A percentile compares a stretch with the other conserved stretches of the same genome.
phyloP scores from a whole-genome alignment of 441 rosid genomes.

The Kokia cookei region DNA sequence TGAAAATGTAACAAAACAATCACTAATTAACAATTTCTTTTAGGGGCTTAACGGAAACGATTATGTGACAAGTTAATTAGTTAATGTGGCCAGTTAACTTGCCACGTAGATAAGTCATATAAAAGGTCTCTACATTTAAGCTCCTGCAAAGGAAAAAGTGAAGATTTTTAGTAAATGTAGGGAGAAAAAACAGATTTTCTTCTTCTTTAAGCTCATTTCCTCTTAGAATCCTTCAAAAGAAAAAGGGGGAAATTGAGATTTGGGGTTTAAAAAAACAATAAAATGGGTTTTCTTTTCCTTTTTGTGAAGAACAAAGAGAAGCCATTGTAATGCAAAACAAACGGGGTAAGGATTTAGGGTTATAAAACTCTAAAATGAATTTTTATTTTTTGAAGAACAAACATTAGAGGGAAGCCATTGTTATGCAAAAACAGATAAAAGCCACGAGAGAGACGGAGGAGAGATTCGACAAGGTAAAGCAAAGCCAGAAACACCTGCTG shows the following conservation, averaged over 20 bases:
- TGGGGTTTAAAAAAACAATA: not conserved
- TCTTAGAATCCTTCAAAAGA: not conserved
- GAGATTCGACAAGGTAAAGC: too few species aligned
- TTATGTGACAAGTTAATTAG: too few species aligned
- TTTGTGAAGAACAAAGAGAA: constrained; percentile 1
- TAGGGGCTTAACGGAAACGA: too few species aligned
- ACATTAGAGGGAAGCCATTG: constrained; percentile 3
- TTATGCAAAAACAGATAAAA: not conserved
- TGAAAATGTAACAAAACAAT: too few species aligned
- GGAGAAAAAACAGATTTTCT: not conserved
- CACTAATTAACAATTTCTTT: too few species aligned
- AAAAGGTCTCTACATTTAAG: too few species aligned
- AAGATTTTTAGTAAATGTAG: not conserved
- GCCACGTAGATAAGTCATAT: too few species aligned
- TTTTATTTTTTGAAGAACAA: not conserved
- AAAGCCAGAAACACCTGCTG: too few species aligned
- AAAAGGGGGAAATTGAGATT: not conserved
- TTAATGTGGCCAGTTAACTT: too few species aligned
- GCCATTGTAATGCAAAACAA: not conserved
- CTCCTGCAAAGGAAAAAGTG: constrained; percentile 40
- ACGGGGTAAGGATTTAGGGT: not conserved
- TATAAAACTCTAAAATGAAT: not conserved
- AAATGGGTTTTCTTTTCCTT: not conserved
- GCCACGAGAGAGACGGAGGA: too few species aligned
- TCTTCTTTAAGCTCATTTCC: not conserved